These are phyloP conservation scores for Mycena maculata DNA, from an alignment of 768 basidiomycete species.

Conservation along the genomic window DNA sequence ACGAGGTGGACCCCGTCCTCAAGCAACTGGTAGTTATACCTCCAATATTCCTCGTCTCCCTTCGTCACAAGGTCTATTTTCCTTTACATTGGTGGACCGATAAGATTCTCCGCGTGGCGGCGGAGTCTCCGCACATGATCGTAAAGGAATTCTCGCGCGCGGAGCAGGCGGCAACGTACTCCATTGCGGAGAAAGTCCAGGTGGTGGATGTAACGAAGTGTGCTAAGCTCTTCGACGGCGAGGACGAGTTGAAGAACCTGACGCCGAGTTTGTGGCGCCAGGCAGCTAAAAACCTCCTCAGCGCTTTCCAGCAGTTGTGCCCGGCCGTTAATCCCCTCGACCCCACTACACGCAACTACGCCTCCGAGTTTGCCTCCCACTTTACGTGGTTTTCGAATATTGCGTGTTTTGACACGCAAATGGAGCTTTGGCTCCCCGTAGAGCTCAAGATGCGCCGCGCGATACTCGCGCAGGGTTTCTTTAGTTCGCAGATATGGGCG, in stretches of 20 bases:
- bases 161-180: not conserved
- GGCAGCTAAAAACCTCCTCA: not conserved
- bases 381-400: not conserved
- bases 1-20: not conserved
- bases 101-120: not conserved
- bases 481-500: not conserved
- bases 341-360: not conserved
- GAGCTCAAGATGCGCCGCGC: not conserved
- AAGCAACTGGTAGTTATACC: not conserved
- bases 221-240: not conserved
- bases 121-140: too few relatives aligned
- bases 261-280: not conserved
- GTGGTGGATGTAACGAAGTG: constrained; percentile 5
- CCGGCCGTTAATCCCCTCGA: not conserved
- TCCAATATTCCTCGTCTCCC: not conserved
- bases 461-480: not conserved
- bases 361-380: not conserved
- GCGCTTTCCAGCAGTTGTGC: not conserved
- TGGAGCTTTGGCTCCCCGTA: not conserved
- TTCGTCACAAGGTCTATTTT: not conserved
- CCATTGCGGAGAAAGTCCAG: not conserved
- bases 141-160: not conserved
- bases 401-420: not conserved
- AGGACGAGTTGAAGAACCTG: not conserved
- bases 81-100: constrained; percentile 16